phyloP scores from a whole-genome alignment of 257 asterid genomes.

The Orobanche coerulescens region DNA sequence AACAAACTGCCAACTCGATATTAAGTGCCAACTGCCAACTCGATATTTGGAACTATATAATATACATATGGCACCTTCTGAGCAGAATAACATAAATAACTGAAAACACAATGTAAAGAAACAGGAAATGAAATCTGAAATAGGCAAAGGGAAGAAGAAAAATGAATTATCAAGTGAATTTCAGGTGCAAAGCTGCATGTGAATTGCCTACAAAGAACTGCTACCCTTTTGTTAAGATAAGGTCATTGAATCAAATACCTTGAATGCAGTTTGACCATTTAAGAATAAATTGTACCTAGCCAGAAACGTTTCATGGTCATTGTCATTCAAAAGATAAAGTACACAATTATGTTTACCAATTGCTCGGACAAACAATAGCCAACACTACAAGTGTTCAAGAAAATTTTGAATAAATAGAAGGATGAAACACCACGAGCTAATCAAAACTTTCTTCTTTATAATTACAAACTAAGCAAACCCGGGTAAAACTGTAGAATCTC shows the following conservation, averaged over 20 bases:
- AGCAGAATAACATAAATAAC: not conserved
- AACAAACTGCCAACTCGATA: too few species aligned
- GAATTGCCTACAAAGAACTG: not conserved
- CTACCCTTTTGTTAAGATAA: not conserved
- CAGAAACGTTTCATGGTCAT: not conserved
- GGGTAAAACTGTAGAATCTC: too few species aligned
- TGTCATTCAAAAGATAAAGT: not conserved
- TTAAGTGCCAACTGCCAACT: not conserved
- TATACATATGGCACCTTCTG: not conserved
- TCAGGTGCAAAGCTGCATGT: not conserved
- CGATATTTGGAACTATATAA: not conserved
- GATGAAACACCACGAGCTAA: slow-evolving; percentile 2
- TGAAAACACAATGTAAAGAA: not conserved
- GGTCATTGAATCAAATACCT: not conserved
- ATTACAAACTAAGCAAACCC: not conserved
- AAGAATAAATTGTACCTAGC: not conserved
- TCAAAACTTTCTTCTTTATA: not conserved
- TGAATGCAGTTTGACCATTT: not conserved
- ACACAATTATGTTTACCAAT: too few species aligned
- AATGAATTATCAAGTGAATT: not conserved
- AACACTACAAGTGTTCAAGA: not conserved
- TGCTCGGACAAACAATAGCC: not conserved
- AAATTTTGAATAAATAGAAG: not conserved
- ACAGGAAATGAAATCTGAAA: slow-evolving; percentile 8
- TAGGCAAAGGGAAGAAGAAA: not conserved